Evolutionary conservation across 768 basidiomycete species (phyloP), one percentile per base, ranked within the genome.

Genomic region (Coprinopsis marcescibilis): DNA sequence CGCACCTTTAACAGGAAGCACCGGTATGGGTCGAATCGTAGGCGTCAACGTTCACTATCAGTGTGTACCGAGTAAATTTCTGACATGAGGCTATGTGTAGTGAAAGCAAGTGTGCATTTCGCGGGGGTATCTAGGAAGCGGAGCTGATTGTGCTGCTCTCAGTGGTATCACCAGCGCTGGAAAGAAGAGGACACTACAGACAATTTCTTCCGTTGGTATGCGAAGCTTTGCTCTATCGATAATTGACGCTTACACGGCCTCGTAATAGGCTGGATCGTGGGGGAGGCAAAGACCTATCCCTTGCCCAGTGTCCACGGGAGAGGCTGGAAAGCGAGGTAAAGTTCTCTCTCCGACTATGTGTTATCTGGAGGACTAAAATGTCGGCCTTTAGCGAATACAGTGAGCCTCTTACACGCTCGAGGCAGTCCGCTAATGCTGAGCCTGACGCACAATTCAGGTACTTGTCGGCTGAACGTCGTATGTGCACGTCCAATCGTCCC

Each of bases 81-180:
- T 41, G 20, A 35, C 43, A 17, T 49, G 43, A 19, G 38, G 27
- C 27, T 13, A 43, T 11, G 51, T 20, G 26, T 34, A 77, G 76
- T 77, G 51, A 75, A 76, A 65, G n/a, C n/a, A n/a, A n/a, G 75
- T 67, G 20, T 14, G 35, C 27, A 2, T 11, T 21, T 30, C 20
- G 5, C 19, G 30, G 3, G 11, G 26, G 35, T 37, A 19, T 3
- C 32, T 15, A 21, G 19, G 11, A 20, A 11, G 26, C 19, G 5
- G 32, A 35, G 30, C 17, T 38, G 20, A 33, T 29, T 20, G 30
- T 17, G 14, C 34, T 26, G 21, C 36, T 27, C 44, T 15, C 32
- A 81, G 78, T 78, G 65, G 63, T 86, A 85, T 57, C 80, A 82
- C 55, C 64, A 60, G 46, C 60, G 60, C 43, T 86, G 84, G 83